Percentiles rank a stretch among this genome's conserved stretches.
phyloP scores from a whole-genome alignment of 1,284 basidiomycete genomes.

The Ceratobasidium theobromae region DNA sequence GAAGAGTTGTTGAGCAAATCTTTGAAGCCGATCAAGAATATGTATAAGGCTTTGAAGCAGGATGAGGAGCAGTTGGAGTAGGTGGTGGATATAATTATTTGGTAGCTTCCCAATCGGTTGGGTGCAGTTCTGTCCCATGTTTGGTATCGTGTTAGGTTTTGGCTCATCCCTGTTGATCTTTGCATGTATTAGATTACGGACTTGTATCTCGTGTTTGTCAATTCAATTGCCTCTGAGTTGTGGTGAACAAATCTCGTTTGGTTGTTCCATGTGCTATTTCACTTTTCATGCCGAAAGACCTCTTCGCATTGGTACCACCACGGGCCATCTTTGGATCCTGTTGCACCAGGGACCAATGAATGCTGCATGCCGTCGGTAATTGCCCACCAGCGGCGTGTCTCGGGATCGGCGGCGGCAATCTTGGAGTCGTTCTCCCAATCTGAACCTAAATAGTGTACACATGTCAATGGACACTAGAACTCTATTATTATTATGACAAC shows the following conservation, averaged over 20 bases:
- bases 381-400: constrained; percentile 75
- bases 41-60: constrained; percentile 7
- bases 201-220: not conserved
- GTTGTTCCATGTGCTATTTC: not conserved
- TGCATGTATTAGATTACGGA: too few species aligned
- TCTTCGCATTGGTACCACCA: constrained; percentile 77
- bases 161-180: not conserved
- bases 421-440: constrained; percentile 55
- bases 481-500: too few species aligned
- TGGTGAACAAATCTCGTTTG: not conserved
- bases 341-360: constrained; percentile 66
- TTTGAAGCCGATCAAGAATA: not conserved
- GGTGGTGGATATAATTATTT: not conserved
- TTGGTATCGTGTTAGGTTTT: too few species aligned
- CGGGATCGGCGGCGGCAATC: constrained; percentile 60
- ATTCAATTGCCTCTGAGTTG: not conserved
- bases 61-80: not conserved
- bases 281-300: constrained; percentile 55
- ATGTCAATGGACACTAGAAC: not conserved
- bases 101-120: too few species aligned
- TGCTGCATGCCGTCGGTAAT: constrained; percentile 78
- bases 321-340: constrained; percentile 64
- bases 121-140: too few species aligned
- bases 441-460: constrained; percentile 36
- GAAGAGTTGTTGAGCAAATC: not conserved